Base-by-base conservation (phyloP, 495 filamentous ascomycete genomes). In the Hyphodiscus hymeniophilus region DNA sequence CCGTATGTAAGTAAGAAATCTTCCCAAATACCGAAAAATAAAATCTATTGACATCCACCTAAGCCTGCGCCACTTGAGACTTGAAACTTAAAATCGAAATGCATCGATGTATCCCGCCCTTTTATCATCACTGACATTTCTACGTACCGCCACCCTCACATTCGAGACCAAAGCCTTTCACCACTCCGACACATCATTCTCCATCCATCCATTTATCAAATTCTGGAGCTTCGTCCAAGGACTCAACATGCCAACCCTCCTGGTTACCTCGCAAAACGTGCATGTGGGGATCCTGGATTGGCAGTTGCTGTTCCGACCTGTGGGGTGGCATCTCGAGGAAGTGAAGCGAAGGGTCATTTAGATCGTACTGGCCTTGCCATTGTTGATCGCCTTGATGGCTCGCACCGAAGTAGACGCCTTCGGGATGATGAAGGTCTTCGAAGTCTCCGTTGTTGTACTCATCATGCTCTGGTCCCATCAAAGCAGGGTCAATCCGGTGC, bases 181-280 rank as follows among this genome's bases (percentile, higher is more conserved):
- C 10, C 8, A 7, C 39, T 24, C 24, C n/a, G n/a, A n/a, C 5
- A 18, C 38, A 3, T 40, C 38, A 20, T 5, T 52, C 45, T 24
- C 24, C 43, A 22, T 51, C 45, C 50, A 55, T 56, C 58, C 58
- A 60, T 21, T 52, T 57, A 24, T 57, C 58, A 35, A 60, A 60
- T 34, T 60, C 55, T 16, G 52, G 45, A 33, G 60, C 46, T 42
- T 34, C 33, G 51, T 63, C 55, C 32, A 57, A 45, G 49, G 43
- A 62, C 60, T 47, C 56, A 17, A 61, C 51, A 10, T 62, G 53
- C 52, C 61, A 53, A 38, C 54, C 55, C 10, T 63, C 60, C 16
- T 63, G 60, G n/a, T 57, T 48, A 8, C 56, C 60, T 60, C 31
- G 70, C 66, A 55, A 63, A 47, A 48, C 71, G 64, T 45, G 61